phyloP scores from a whole-genome alignment of 1,284 basidiomycete species.

The Stygiomarasmius scandens region DNA sequence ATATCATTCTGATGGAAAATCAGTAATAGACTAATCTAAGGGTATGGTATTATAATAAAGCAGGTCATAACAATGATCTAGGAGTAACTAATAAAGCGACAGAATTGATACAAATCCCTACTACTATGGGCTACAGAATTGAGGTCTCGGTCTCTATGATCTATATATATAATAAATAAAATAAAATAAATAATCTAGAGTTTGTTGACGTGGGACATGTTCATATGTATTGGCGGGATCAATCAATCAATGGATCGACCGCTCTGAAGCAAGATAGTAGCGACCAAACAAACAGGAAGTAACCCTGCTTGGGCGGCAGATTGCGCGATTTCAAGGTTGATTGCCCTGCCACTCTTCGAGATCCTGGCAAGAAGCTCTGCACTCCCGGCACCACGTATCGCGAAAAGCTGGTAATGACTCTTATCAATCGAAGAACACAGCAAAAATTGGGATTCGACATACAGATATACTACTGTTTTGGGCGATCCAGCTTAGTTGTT shows the following conservation, averaged over 20 bases:
- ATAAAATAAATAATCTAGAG: too few species aligned
- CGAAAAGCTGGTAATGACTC: constrained; percentile 14
- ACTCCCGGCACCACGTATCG: constrained; percentile 9
- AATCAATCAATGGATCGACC: constrained; percentile 22
- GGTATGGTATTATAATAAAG: too few species aligned
- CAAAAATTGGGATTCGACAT: constrained; percentile 22
- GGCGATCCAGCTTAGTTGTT: constrained; percentile 26
- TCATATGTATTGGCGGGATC: background rate
- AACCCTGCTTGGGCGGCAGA: constrained; percentile 34
- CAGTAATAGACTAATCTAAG: too few species aligned
- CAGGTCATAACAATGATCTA: too few species aligned
- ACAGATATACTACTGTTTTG: constrained; percentile 32
- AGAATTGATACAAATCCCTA: too few species aligned
- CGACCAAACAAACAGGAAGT: constrained; percentile 31
- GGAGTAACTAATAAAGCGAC: too few species aligned
- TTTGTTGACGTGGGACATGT: too few species aligned
- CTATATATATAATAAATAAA: too few species aligned
- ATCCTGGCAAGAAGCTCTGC: constrained; percentile 31
- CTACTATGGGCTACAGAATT: too few species aligned
- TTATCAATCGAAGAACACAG: too few species aligned
- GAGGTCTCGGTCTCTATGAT: too few species aligned
- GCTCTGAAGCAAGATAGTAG: constrained; percentile 32
- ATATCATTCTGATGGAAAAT: too few species aligned
- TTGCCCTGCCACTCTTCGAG: constrained; percentile 21
- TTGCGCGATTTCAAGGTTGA: constrained; percentile 33